Conservation (phyloP, 768 basidiomycete genomes). For the Dendrothele bispora region DNA sequence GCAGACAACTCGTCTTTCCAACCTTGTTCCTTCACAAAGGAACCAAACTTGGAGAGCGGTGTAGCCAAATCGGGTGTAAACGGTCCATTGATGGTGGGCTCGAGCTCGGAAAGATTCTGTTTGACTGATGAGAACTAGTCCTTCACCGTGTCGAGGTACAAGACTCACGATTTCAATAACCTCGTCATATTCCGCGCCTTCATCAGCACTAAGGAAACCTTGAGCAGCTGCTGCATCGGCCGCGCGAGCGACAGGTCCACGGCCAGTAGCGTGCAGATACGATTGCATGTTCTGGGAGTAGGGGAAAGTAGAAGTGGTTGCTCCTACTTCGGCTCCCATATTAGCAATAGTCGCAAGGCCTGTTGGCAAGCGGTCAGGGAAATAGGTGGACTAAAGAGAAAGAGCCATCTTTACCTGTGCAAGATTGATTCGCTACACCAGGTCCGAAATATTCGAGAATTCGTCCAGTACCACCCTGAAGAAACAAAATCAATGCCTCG, state of each 20-base stretch:
- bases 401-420: conserved; percentile 62
- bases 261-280: conserved; percentile 89
- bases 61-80: conserved; percentile 98
- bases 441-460: conserved; percentile 98
- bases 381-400: background rate
- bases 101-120: conserved; percentile 84
- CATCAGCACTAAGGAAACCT: conserved; percentile 83
- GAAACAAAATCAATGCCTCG: conserved; percentile 7
- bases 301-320: conserved; percentile 98
- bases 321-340: conserved; percentile 99
- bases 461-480: conserved; percentile 90
- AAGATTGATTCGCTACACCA: conserved; percentile 86
- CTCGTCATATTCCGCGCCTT: conserved; percentile 91
- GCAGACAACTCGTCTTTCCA: conserved; percentile 96
- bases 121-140: conserved; percentile 5
- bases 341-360: conserved; percentile 95
- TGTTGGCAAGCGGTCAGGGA: conserved; percentile 19
- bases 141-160: background rate
- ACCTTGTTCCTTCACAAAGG: conserved; percentile 77
- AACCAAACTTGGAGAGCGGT: conserved; percentile 85
- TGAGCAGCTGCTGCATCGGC: conserved; percentile 79
- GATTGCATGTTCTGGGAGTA: conserved; percentile 88
- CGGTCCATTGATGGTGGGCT: conserved; percentile 94
- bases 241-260: conserved; percentile 80
- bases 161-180: conserved; percentile 86